Evolutionary conservation across 2,329 filamentous ascomycete genomes (phyloP), one percentile per base, ranked within the genome.

Genomic region (Arthrobotrys iridis): DNA sequence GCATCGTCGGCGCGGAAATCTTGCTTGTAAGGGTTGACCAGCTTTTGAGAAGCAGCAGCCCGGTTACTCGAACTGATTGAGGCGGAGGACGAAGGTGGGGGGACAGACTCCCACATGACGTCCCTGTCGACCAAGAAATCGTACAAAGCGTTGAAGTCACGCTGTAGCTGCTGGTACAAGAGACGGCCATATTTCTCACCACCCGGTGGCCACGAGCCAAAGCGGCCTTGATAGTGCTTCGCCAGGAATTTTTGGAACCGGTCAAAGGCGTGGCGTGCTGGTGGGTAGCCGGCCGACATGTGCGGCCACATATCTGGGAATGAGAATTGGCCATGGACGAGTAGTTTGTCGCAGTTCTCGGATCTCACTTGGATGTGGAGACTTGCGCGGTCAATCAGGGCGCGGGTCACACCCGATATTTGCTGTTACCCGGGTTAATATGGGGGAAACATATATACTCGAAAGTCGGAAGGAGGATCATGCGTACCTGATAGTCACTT

Each of bases 111-210:
- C 88, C 89, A 92, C 0, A 86, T 80, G 3, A 91, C 85, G 50
- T 90, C 87, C 3, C 88, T 85, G 80, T 91, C 87, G 13, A 92
- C 89, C 0, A 91, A 83, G 76, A 90, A 91, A 78, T 91, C 89
- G 78, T 92, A 92, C 1, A 92, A 82, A 0, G 88, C 87, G 1
- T 88, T 87, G 78, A 92, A 91, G 77, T 91, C 90, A 30, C 83
- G 84, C 77, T 90, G 88, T n/a, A 92, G 80, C 1, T 83, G 83
- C 50, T 85, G 84, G 0, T 85, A 85, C 15, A 90, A 80, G 2
- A 84, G 85, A 41, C 89, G 84, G 3, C 86, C 89, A 10, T 91
- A 83, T 7, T 86, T 84, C 30, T 85, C 83, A 6, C 80, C 40
- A 75, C 60, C 52, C 0, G 87, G 87, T 2, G 90, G 90, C 90